Base-by-base conservation (phyloP, 768 basidiomycete genomes). In the Cubamyces sp. region DNA sequence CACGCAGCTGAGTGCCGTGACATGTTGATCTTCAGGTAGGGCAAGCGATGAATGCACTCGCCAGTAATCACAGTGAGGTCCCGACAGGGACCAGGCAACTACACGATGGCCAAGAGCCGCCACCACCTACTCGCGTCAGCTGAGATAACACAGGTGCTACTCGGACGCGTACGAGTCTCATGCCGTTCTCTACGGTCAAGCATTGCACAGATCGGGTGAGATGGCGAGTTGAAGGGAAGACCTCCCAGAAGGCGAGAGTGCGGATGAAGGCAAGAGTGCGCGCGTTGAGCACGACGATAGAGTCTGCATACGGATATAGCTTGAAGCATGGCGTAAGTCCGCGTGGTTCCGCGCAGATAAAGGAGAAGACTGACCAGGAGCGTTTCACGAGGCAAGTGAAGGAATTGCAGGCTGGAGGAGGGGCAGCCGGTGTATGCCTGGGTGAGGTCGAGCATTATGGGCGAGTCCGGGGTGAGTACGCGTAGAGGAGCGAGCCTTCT, bases 61-160 rank as follows among this genome's bases (percentile, higher is more conserved):
- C 91, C 91, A 94, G 7, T 79, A 78, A 67, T 85, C 81, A 40
- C 83, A 76, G 62, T 84, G 81, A 16, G 82, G 79, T 41, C 83
- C 87, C 23, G 90, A 90, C 48, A 90, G 80, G n/a, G 82, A 83
- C 92, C 92, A 95, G 40, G 85, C 85, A 51, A 90, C 92, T 49
- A 95, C 77, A 54, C 84, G 84, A 45, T 80, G 78, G 66, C 82
- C 83, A 72, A 86, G 83, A 62, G 90, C 84, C 43, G 90, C 90
- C 46, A 89, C 85, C 66, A 94, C 84, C 92, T 94, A 72, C 50
- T 42, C 46, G 60, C 46, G 56, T 60, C 47, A 52, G 52, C 15
- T 37, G 18, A 19, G 34, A 18, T 19, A 21, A 39, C 41, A 21
- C 9, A 3, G 40, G 37, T 53, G 34, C 21, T 39, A 45, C 15